Base-by-base conservation (phyloP, 2,329 filamentous ascomycete species). In the Xylariaceae sp. region DNA sequence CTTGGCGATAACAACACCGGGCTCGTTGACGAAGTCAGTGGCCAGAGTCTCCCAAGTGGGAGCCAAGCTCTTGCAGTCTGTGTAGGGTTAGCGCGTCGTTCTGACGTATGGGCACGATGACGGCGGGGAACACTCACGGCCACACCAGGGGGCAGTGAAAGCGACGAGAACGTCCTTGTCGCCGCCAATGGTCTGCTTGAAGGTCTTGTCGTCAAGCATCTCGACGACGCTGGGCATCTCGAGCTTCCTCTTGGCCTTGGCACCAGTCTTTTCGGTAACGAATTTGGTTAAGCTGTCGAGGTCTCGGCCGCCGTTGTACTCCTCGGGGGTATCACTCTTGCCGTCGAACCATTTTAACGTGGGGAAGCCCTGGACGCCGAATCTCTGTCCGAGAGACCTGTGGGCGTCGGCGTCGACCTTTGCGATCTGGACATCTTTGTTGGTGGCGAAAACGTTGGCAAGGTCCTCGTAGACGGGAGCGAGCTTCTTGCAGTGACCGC, bases 321-420 rank as follows among this genome's bases (percentile, higher is more conserved):
- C 91, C 58, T 81, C 76, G 0, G 93, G 92, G 66, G 82, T 86
- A 54, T 90, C 85, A 69, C 87, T 93, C 81, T 95, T 95, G 63
- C 94, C 94, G 73, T 97, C 92, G 66, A 99, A 99, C 81, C 84
- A 99, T 75, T 99, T 99, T 66, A 99, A 76, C 0, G 94, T 99
- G 17, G 94, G 94, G 79, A 97, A 99, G 17, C 95, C 95, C 73
- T 94, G 87, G 45, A 99, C 82, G 41, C 88, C 90, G 66, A 92
- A 97, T 60, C 85, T 81, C 80, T 89, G 88, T 62, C 92, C 93
- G 57, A 99, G 78, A 16, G 82, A 77, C 71, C 88, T 89, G 78
- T 99, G 87, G 52, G 86, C 84, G 70, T 99, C 94, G 53, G 93
- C 94, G 69, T 99, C 92, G 62, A 99, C 92, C 76, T 97, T 99